Evolutionary conservation across 768 basidiomycete genomes (phyloP).

Genomic region (Cyclocybe aegerita): DNA sequence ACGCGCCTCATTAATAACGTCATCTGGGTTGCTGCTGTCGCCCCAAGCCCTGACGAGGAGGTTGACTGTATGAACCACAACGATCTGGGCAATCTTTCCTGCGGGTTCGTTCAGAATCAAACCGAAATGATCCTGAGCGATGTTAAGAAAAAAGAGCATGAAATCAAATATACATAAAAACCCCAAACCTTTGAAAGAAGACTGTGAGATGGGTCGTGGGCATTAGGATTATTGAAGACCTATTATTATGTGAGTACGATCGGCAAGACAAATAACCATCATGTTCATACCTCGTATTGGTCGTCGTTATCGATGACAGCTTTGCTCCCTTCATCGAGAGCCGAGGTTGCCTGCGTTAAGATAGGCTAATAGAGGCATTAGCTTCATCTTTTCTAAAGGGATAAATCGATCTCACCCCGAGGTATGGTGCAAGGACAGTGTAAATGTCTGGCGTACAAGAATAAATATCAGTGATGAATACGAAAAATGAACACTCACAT

Average conservation of each 20-base stretch:
- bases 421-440: conserved; percentile 64
- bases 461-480: neutral
- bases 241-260: conserved; percentile 16
- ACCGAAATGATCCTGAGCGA: conserved; percentile 62
- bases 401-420: conserved; percentile 40
- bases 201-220: conserved; percentile 75
- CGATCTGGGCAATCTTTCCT: conserved; percentile 66
- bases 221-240: conserved; percentile 67
- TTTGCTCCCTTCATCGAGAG: conserved; percentile 61
- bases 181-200: conserved; percentile 59
- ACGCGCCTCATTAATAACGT: conserved; percentile 43
- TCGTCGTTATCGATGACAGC: conserved; percentile 69
- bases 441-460: conserved; percentile 47
- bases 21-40: conserved; percentile 41
- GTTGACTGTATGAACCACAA: conserved; percentile 62
- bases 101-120: conserved; percentile 75
- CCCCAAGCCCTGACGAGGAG: conserved; percentile 61
- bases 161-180: neutral
- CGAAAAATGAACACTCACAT: conserved; percentile 37
- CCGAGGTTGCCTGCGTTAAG: conserved; percentile 53
- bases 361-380: conserved; percentile 46
- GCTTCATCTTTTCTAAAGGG: neutral
- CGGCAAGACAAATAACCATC: neutral
- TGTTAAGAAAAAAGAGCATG: neutral
- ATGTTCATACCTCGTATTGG: conserved; percentile 52